A percentile compares a stretch with the other conserved stretches of the same genome.
These are phyloP conservation scores for Epichloe bromicola DNA, from an alignment of 2,329 filamentous ascomycete species.

Conservation along the genomic window DNA sequence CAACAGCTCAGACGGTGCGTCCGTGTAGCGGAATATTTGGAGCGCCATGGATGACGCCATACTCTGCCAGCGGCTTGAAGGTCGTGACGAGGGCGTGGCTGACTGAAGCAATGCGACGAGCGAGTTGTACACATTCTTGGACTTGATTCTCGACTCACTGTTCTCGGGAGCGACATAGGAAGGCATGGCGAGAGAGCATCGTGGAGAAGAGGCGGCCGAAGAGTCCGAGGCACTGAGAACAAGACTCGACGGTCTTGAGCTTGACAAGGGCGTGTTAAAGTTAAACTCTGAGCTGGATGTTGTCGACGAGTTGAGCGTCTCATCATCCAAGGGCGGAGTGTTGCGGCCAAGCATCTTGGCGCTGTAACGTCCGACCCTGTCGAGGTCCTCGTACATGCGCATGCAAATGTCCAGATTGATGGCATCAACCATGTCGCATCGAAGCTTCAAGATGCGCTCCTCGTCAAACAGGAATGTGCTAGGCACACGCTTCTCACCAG, in stretches of 20 bases:
- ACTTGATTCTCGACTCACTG: slow-evolving; percentile 28
- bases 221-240: slow-evolving; percentile 37
- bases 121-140: slow-evolving; percentile 37
- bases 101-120: slow-evolving; percentile 43
- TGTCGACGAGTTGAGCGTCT: slow-evolving; percentile 11
- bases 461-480: slow-evolving; percentile 54
- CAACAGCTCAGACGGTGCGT: slow-evolving; percentile 35
- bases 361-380: slow-evolving; percentile 28
- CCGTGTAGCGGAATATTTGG: slow-evolving; percentile 45
- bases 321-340: slow-evolving; percentile 17
- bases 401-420: slow-evolving; percentile 54
- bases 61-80: slow-evolving; percentile 36
- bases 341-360: slow-evolving; percentile 8
- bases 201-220: slow-evolving; percentile 38
- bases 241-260: slow-evolving; percentile 37
- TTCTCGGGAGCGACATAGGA: slow-evolving; percentile 24
- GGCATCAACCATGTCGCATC: slow-evolving; percentile 46
- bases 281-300: slow-evolving; percentile 26
- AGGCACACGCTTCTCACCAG: slow-evolving; percentile 33
- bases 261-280: slow-evolving; percentile 32
- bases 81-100: slow-evolving; percentile 27
- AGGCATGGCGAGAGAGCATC: slow-evolving; percentile 30
- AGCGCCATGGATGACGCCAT: slow-evolving; percentile 41
- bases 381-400: slow-evolving; percentile 41
- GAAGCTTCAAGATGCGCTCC: slow-evolving; percentile 47